A percentile compares a stretch with the other conserved stretches of the same genome.
Evolutionary conservation across 2,329 filamentous ascomycete species (phyloP).

Genomic region (Fusarium haematococcum): DNA sequence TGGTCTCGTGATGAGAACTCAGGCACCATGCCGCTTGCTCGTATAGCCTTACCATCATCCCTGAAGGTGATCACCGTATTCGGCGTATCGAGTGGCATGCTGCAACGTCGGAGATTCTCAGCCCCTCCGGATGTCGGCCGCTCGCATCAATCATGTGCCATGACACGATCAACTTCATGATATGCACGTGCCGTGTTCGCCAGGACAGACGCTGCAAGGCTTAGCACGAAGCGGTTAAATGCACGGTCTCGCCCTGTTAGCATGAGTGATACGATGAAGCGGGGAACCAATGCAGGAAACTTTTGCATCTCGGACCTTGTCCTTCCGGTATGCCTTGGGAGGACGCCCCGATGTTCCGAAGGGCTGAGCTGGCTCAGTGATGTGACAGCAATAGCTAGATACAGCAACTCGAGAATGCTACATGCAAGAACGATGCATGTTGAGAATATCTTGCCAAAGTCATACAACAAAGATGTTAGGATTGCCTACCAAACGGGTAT

Average conservation of each 20-base stretch:
- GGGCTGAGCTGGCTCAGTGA: fast-evolving
- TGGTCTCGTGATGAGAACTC: not conserved
- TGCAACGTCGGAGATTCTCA: not conserved
- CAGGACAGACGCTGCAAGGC: not conserved
- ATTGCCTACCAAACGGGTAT: not conserved
- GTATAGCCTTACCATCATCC: not conserved
- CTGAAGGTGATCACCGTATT: not conserved
- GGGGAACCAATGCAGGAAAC: not conserved
- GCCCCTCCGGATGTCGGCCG: not conserved
- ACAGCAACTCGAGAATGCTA: not conserved
- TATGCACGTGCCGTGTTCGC: not conserved
- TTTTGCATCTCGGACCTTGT: not conserved
- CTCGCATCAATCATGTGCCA: not conserved
- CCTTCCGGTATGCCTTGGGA: not conserved
- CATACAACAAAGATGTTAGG: fast-evolving
- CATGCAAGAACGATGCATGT: not conserved
- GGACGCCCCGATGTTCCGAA: not conserved
- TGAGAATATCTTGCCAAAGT: not conserved
- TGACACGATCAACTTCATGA: not conserved
- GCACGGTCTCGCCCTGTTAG: not conserved
- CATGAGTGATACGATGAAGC: not conserved
- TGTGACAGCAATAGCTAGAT: not conserved
- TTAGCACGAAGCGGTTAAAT: not conserved
- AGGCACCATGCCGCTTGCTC: not conserved
- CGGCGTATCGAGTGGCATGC: not conserved